Conservation (phyloP, 2,329 filamentous ascomycete species). For the Boeremia exigua region DNA sequence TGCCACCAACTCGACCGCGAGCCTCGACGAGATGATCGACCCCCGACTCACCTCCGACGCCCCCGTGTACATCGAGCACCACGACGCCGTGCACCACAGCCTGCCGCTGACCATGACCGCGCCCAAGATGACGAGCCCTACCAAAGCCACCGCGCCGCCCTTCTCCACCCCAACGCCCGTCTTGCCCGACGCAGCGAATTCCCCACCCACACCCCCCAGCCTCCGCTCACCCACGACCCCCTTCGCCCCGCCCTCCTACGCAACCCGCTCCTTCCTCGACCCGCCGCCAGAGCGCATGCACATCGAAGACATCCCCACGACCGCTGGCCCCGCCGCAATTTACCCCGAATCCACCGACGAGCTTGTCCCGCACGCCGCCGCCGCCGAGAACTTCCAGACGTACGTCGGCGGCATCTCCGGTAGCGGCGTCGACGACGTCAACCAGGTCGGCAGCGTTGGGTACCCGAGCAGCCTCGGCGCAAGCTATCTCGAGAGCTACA, state of each 20-base stretch:
- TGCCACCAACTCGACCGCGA: conserved; percentile 38
- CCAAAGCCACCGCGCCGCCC: conserved; percentile 27
- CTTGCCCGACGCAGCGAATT: conserved; percentile 9
- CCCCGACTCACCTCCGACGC: conserved; percentile 33
- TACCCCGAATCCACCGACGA: conserved; percentile 19
- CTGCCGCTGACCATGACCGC: conserved; percentile 33
- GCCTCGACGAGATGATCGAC: conserved; percentile 43
- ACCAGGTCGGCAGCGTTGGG: conserved; percentile 44
- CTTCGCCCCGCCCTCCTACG: conserved; percentile 17
- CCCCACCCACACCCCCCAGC: conserved; percentile 22
- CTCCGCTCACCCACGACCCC: conserved; percentile 17
- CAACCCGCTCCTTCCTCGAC: conserved; percentile 36
- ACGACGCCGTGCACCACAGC: conserved; percentile 42
- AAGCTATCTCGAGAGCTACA: conserved; percentile 48
- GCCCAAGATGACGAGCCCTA: conserved; percentile 28
- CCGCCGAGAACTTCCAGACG: conserved; percentile 37
- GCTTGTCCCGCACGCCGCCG: not conserved
- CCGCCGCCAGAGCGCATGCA: conserved; percentile 29
- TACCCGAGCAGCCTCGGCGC: conserved; percentile 45
- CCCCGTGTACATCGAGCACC: conserved; percentile 25
- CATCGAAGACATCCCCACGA: conserved; percentile 22
- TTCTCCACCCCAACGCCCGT: conserved; percentile 9
- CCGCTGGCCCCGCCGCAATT: conserved; percentile 24
- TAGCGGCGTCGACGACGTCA: conserved; percentile 42
- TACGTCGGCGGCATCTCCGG: conserved; percentile 46